Conservation (phyloP, 352 stramenopile species). For the Pythium sukuiense region DNA sequence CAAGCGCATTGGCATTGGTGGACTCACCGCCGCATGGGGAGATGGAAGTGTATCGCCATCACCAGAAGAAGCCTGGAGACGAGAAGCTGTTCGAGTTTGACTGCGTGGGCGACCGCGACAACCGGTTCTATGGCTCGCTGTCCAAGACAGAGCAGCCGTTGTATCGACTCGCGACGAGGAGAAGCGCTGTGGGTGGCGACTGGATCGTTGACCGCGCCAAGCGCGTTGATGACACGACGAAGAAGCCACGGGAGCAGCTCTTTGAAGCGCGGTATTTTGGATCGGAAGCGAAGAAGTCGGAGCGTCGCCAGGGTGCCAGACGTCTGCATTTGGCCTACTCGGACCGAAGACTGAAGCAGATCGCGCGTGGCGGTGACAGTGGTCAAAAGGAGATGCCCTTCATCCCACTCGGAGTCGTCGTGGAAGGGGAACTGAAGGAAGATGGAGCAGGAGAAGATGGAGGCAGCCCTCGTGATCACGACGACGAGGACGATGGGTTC, state of each 20-base stretch:
- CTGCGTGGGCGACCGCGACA: slow-evolving; percentile 60
- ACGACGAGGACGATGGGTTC: slow-evolving; percentile 9
- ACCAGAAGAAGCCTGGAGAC: not conserved
- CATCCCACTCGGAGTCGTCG: slow-evolving; percentile 58
- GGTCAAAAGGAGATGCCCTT: slow-evolving; percentile 43
- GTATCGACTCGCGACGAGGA: slow-evolving; percentile 55
- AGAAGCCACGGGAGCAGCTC: not conserved
- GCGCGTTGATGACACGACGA: not conserved
- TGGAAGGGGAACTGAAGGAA: slow-evolving; percentile 33
- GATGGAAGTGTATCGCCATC: slow-evolving; percentile 19
- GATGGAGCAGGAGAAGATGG: not conserved
- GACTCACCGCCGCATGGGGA: slow-evolving; percentile 10
- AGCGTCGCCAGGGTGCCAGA: slow-evolving; percentile 40
- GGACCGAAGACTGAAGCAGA: slow-evolving; percentile 34
- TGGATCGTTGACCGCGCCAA: slow-evolving; percentile 31
- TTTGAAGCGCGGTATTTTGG: slow-evolving; percentile 54
- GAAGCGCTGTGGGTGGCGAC: slow-evolving; percentile 43
- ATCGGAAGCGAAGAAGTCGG: slow-evolving; percentile 35
- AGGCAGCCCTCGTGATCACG: not conserved
- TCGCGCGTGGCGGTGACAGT: not conserved
- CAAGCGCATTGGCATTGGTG: slow-evolving; percentile 11
- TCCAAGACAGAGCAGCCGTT: slow-evolving; percentile 66
- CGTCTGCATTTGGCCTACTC: slow-evolving; percentile 74
- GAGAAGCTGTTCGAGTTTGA: slow-evolving; percentile 72
- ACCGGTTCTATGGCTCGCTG: slow-evolving; percentile 63